Evolutionary conservation across 805 yeast species (phyloP).

Genomic region (Candida coquimbonensis): DNA sequence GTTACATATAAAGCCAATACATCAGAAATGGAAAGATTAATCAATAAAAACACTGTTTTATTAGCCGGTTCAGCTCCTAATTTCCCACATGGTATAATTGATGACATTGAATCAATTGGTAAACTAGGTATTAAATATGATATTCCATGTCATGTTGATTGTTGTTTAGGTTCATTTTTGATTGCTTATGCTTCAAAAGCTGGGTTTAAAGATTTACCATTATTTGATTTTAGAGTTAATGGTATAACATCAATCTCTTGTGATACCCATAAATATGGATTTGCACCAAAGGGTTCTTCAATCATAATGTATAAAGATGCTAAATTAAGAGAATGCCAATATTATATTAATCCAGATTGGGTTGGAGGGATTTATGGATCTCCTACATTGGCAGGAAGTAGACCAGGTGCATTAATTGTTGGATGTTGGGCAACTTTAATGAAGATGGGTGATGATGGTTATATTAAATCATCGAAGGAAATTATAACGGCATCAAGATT

Average conservation of each 20-base stretch:
- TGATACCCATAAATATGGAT: conserved; percentile 98
- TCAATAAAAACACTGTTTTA: conserved; percentile 75
- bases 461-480: conserved; percentile 53
- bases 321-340: conserved; percentile 70
- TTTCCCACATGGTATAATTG: conserved; percentile 94
- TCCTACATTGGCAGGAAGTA: conserved; percentile 92
- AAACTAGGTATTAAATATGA: conserved; percentile 45
- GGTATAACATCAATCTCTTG: conserved; percentile 98
- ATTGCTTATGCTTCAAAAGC: conserved; percentile 71
- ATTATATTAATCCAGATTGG: conserved; percentile 81
- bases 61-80: conserved; percentile 94
- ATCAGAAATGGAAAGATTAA: conserved; percentile 50
- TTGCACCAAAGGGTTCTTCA: conserved; percentile 96
- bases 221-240: conserved; percentile 78
- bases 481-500: conserved; percentile 61
- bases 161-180: conserved; percentile 90
- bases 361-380: conserved; percentile 94
- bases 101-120: conserved; percentile 73
- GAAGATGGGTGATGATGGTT: conserved; percentile 79
- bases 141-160: conserved; percentile 93
- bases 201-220: conserved; percentile 35
- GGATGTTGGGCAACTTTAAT: conserved; percentile 97
- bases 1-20: conserved; percentile 61
- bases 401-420: conserved; percentile 96
- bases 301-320: conserved; percentile 79